A percentile compares a stretch with the other conserved stretches of the same genome.
Conservation (phyloP, 2,329 filamentous ascomycete species). For the Neonectria faginata region DNA sequence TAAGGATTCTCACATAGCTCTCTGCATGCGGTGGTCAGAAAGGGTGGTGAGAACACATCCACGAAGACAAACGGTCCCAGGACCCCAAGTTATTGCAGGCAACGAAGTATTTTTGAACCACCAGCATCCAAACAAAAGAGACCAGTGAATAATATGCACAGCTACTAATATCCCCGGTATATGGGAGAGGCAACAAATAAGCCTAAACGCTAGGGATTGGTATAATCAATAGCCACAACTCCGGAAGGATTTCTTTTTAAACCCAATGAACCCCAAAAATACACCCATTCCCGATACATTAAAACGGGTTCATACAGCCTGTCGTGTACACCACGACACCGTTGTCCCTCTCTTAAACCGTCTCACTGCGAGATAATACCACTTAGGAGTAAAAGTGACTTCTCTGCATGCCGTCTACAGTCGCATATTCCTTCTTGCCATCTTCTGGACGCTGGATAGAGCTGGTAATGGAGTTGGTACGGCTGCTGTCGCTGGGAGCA, state of each 20-base stretch:
- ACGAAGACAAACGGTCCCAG: neutral
- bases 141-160: slow-evolving; percentile 31
- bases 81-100: neutral
- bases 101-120: neutral
- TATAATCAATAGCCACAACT: slow-evolving; percentile 42
- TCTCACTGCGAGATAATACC: neutral
- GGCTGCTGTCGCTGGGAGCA: slow-evolving; percentile 59
- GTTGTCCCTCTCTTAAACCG: slow-evolving; percentile 15
- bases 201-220: slow-evolving; percentile 43
- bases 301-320: slow-evolving; percentile 40
- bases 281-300: slow-evolving; percentile 29
- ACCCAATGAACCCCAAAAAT: slow-evolving; percentile 41
- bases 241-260: slow-evolving; percentile 41
- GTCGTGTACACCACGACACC: slow-evolving; percentile 22
- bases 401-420: slow-evolving; percentile 67
- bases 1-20: neutral
- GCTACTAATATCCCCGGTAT: slow-evolving; percentile 23
- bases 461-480: slow-evolving; percentile 65
- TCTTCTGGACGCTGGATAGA: slow-evolving; percentile 52
- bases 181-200: slow-evolving; percentile 21
- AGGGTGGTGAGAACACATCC: neutral
- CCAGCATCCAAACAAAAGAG: slow-evolving; percentile 5
- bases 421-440: slow-evolving; percentile 64
- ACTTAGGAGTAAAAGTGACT: slow-evolving; percentile 68
- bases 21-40: neutral